Evolutionary conservation across 768 basidiomycete genomes (phyloP).

Genomic region (Solioccasus polychromus): DNA sequence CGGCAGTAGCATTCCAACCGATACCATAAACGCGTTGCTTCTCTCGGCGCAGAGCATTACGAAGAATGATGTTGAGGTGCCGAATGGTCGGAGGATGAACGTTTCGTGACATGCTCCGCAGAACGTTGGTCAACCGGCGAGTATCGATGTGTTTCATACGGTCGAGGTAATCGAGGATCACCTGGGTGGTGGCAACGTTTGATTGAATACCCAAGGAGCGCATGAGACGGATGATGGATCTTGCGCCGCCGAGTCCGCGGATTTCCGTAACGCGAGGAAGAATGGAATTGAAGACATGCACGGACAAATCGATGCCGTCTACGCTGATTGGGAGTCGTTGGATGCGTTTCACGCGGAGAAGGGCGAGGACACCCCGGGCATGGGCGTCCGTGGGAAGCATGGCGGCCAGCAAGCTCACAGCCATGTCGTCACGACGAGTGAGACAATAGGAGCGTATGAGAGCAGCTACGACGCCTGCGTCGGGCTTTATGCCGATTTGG

Average conservation of each 20-base stretch:
- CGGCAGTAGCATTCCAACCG: slow-evolving; percentile 47
- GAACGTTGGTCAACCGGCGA: slow-evolving; percentile 43
- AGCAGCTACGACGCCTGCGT: slow-evolving; percentile 47
- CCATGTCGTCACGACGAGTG: slow-evolving; percentile 44
- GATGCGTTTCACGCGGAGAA: slow-evolving; percentile 19
- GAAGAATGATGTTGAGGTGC: slow-evolving; percentile 56
- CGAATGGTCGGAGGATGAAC: slow-evolving; percentile 47
- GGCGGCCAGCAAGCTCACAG: slow-evolving; percentile 48
- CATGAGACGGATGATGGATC: slow-evolving; percentile 55
- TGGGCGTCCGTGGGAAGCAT: slow-evolving; percentile 38
- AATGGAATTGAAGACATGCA: slow-evolving; percentile 60
- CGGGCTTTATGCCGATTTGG: slow-evolving; percentile 40
- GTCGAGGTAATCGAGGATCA: slow-evolving; percentile 53
- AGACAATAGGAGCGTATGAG: slow-evolving; percentile 57
- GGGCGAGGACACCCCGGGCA: slow-evolving; percentile 18
- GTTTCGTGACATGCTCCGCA: slow-evolving; percentile 44
- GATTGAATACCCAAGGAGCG: slow-evolving; percentile 45
- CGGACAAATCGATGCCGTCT: slow-evolving; percentile 32
- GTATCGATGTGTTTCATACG: slow-evolving; percentile 43
- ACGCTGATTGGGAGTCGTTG: slow-evolving; percentile 27
- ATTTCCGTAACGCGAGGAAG: slow-evolving; percentile 47
- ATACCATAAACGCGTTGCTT: slow-evolving; percentile 41
- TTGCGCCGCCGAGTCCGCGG: slow-evolving; percentile 49
- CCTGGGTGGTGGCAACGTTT: slow-evolving; percentile 52
- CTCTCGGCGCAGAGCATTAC: slow-evolving; percentile 50